Evolutionary conservation across 140 eudicot genomes (phyloP), one percentile per base, ranked within the genome.

Genomic region (Ambrosia hybrid): DNA sequence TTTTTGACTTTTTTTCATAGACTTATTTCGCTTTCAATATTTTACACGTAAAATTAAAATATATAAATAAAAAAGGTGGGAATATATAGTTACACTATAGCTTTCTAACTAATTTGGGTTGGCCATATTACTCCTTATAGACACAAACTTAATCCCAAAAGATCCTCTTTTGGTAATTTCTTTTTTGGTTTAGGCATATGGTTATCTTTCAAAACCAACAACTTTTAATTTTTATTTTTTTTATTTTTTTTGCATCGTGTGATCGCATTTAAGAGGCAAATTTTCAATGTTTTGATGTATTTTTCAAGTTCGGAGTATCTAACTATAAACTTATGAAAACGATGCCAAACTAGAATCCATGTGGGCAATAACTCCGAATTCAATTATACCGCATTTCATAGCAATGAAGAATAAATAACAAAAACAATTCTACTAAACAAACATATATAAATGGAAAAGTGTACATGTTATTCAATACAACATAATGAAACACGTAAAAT

Each of bases 81-180:
- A 56, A 12, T 5, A 71, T 53, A 78, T 72, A 78, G 69, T 65
- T 64, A 78, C 78, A 72, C 49, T 56, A 48, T 55, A 56, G 45
- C 55, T 37, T 65, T 71, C 55, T 57, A 46, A 65, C 63, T 72
- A 21, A 52, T 45, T 12, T 65, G 55, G 64, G 74, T 65, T 72
- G 72, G 73, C 65, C 51, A 72, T 46, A 61, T 77, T 77, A 10
- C 58, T 52, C 72, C 72, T 62, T 70, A 9, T 77, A n/a, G 71
- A 13, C 21, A 66, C 37, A 5, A 48, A 78, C 43, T 51, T 64
- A 72, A 72, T 45, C 36, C 60, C 69, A 78, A 55, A 55, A 56
- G 45, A 13, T 55, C 62, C 34, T 48, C 17, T 21, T 68, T 68
- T 48, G 53, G 14, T 30, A 48, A 48, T 34, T 65, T 60, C 51